These are phyloP conservation scores for Lactarius quietus DNA, from an alignment of 768 basidiomycete species.

Conservation along the genomic window DNA sequence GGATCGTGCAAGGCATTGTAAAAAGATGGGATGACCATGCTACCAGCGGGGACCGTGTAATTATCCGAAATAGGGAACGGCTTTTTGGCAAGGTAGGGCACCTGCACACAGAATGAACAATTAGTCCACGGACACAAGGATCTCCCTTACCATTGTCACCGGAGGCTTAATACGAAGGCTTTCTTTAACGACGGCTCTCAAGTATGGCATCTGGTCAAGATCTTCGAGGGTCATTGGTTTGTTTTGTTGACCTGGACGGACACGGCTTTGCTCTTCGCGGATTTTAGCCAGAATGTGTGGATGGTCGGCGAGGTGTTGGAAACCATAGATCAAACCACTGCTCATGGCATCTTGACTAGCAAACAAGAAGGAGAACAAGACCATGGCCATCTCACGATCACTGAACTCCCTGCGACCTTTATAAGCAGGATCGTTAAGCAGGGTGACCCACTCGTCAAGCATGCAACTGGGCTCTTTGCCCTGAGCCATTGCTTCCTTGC, in stretches of 20 bases:
- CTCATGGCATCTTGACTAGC: constrained; percentile 99
- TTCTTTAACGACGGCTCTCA: constrained; percentile 91
- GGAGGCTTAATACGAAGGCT: constrained; percentile 89
- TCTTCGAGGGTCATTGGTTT: constrained; percentile 80
- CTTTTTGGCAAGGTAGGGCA: constrained; percentile 89
- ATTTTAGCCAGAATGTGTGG: constrained; percentile 87
- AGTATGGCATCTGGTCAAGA: constrained; percentile 90
- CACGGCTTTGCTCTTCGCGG: constrained; percentile 82
- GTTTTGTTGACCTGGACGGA: constrained; percentile 75
- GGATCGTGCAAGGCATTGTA: constrained; percentile 92
- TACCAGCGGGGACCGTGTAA: constrained; percentile 87
- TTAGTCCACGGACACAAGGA: constrained; percentile 15
- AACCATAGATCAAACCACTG: constrained; percentile 90
- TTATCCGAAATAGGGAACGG: constrained; percentile 89
- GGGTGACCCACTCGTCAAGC: constrained; percentile 87
- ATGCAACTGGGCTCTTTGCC: constrained; percentile 84
- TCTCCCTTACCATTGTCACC: constrained; percentile 79
- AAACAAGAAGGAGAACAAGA: constrained; percentile 94
- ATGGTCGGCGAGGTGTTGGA: constrained; percentile 94
- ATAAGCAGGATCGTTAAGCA: constrained; percentile 56
- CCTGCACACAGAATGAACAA: constrained; percentile 40
- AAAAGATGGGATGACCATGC: constrained; percentile 94
- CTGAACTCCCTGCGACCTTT: constrained; percentile 87
- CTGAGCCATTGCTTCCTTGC: constrained; percentile 77
- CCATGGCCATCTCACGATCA: constrained; percentile 95